phyloP scores from a whole-genome alignment of 1,139 yeast species.

The Hyphopichia khmerensis region DNA sequence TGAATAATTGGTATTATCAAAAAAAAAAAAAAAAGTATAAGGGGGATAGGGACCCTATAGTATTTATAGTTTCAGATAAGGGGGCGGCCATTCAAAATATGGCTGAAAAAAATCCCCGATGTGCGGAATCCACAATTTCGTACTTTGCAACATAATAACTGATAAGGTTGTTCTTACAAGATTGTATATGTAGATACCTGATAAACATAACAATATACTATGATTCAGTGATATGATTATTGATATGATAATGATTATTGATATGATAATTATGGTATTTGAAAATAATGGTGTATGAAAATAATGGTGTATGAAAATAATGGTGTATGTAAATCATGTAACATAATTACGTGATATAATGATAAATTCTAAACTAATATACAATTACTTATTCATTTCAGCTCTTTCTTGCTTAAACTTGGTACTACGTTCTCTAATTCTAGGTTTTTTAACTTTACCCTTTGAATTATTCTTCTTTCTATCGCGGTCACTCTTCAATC shows the following conservation, averaged over 20 bases:
- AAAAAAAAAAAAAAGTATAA: no score
- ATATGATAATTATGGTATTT: background rate
- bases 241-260: background rate
- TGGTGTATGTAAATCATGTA: no score
- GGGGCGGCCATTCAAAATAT: background rate
- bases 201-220: no score
- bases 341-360: no score
- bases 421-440: constrained; percentile 65
- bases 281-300: no score
- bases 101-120: background rate
- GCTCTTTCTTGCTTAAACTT: constrained; percentile 49
- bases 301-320: no score
- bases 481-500: constrained; percentile 34
- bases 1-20: no score
- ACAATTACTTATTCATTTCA: constrained; percentile 12
- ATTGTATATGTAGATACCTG: no score
- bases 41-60: no score
- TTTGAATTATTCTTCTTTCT: constrained; percentile 31
- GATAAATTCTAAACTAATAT: background rate
- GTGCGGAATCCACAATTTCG: background rate
- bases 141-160: background rate
- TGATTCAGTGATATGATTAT: no score
- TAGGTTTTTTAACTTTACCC: constrained; percentile 59
- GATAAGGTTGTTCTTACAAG: background rate
- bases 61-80: background rate